phyloP scores from a whole-genome alignment of 192 early-diverging fungal genomes.

The Coemansia pectinata region DNA sequence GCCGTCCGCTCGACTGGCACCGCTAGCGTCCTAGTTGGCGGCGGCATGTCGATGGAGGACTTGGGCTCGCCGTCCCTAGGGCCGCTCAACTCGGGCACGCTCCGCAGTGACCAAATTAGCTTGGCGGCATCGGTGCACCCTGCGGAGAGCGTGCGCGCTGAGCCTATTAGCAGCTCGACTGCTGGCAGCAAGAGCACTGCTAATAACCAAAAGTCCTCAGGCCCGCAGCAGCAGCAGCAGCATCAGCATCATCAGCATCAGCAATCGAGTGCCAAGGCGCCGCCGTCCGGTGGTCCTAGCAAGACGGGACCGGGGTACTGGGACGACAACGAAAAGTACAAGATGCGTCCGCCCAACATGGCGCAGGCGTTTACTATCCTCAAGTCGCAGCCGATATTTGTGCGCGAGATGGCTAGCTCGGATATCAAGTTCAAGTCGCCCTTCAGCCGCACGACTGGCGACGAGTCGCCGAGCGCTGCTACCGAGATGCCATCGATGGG shows the following conservation, averaged over 20 bases:
- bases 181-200: not conserved
- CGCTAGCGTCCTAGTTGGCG: constrained; percentile 34
- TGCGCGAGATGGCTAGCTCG: constrained; percentile 48
- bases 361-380: constrained; percentile 49
- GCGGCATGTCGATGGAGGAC: constrained; percentile 47
- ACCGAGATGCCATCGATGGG: constrained; percentile 10
- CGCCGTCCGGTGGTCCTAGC: not conserved
- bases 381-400: constrained; percentile 46
- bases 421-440: constrained; percentile 53
- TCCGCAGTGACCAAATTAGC: constrained; percentile 42
- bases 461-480: not conserved
- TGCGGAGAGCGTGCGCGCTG: constrained; percentile 26
- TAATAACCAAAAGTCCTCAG: constrained; percentile 3
- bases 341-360: constrained; percentile 51
- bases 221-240: constrained; percentile 7
- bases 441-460: constrained; percentile 24
- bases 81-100: constrained; percentile 19
- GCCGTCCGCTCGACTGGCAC: constrained; percentile 16
- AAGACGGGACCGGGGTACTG: constrained; percentile 41
- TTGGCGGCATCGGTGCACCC: constrained; percentile 39
- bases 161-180: not conserved
- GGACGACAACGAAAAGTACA: constrained; percentile 50
- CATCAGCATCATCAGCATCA: not conserved
- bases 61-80: constrained; percentile 17
- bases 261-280: constrained; percentile 7